Base-by-base conservation (phyloP, 805 yeast species). In the Torulaspora microellipsoides region DNA sequence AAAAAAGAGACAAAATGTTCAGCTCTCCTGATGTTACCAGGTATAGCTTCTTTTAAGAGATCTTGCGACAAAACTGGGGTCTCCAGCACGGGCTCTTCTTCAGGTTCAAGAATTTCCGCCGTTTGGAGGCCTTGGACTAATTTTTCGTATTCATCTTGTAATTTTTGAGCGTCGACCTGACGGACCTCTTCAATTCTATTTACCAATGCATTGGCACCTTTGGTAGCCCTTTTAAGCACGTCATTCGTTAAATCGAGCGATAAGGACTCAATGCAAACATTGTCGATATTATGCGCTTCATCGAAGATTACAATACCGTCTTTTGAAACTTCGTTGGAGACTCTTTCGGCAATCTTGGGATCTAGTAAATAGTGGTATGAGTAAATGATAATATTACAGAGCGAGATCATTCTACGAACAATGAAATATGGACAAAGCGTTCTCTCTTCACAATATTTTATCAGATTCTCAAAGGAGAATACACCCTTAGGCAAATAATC, bases 221-320 rank as follows among this genome's bases (percentile, higher is more conserved):
- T 75, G 1, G 95, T 75, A 0, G 99, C 99, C 52, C 81, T 73
- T 56, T 89, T 83, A 48, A 93, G 67, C 8, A 88, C 79, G 53
- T 91, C 97, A 54, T 89, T 95, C 0, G 97, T 93, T 51, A 93
- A 69, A 60, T 93, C 98, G 38, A 93, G 74, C 5, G 96, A 87
- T 33, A 93, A 66, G 0, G 98, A 86, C 65, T 93, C 99, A 45
- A 93, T 93, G 70, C 99, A 93, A 45, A 93, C 99, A 72, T 93
- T 93, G 73, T 93, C 99, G 44, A 93, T 93, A 67, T 93, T 93
- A 65, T 93, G 99, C 37, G 99, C 99, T 69, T 93, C 99, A 68
- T 93, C 99, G 61, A 93, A 93, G 31, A 93, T 95, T 49, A 93
- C 85, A 47, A 93, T 93, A 42, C 95, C 78, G 59, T 93, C 98